phyloP scores from a whole-genome alignment of 2,329 filamentous ascomycete species.

The Monilinia vaccinii-corymbosi region DNA sequence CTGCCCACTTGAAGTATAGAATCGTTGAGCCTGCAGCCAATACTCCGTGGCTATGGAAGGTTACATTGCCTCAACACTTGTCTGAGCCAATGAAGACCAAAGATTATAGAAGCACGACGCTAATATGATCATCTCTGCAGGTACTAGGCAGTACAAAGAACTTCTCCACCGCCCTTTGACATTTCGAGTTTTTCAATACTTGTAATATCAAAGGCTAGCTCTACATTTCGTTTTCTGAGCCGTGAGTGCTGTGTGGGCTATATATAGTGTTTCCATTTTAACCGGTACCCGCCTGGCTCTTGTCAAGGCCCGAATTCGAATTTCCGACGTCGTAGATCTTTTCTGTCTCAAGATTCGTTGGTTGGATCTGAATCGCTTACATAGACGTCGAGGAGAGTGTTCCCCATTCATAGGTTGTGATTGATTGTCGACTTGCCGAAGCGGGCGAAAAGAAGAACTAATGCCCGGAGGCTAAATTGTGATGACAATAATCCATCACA shows the following conservation, averaged over 20 bases:
- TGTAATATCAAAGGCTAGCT: neutral
- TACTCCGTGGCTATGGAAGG: neutral
- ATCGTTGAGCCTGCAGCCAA: neutral
- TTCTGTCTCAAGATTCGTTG: neutral
- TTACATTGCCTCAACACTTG: neutral
- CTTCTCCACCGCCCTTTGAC: neutral
- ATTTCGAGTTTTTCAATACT: neutral
- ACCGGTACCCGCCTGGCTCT: neutral
- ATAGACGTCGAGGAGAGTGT: neutral
- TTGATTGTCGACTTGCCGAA: neutral
- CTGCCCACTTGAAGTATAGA: neutral
- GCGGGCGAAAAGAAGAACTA: too few species aligned
- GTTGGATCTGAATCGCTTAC: neutral
- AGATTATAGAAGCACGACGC: neutral
- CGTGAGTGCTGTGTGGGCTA: neutral
- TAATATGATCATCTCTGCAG: conserved; percentile 3
- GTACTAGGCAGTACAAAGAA: neutral
- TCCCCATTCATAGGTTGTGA: neutral
- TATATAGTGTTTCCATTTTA: neutral
- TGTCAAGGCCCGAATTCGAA: neutral
- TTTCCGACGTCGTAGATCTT: neutral
- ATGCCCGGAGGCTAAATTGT: neutral
- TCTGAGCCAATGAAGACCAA: neutral
- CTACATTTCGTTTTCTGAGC: neutral
- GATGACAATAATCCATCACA: too few species aligned